Base-by-base conservation (phyloP, 2,329 filamentous ascomycete species). In the Emergomyces orientalis region DNA sequence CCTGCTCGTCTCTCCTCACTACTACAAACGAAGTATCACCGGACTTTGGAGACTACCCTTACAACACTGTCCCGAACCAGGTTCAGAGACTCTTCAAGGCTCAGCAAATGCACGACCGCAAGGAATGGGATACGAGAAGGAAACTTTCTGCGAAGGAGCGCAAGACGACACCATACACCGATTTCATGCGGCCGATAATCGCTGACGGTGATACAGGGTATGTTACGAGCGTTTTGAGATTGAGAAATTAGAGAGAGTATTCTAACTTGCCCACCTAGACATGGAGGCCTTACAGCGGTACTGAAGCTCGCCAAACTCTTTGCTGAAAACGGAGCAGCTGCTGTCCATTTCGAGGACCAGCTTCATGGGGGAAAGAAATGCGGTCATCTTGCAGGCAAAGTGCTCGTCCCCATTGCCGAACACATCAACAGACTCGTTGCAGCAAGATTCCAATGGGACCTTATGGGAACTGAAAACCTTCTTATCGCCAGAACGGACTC, bases 311-410 rank as follows among this genome's bases (percentile, higher is more conserved):
- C 94, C 49, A 99, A 97, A 79, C 85, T 97, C 8, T 99, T 99
- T 70, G 94, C 94, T 22, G 94, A 99, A 78, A 96, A 96, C 69
- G 94, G 94, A 61, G 94, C 94, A 0, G 94, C 94, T 0, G 94
- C 89, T 9, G 94, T 99, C 1, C 94, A 99, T 76, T 96, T 99
- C 66, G 94, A 99, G 76, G 94, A 99, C 73, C 94, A 99, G 78
- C 84, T 97, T 56, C 94, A 97, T 73, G 94, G 94, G 52, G 94
- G 94, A 65, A 99, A 99, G 82, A 99, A 97, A 78, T 99, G 94
- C 73, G 94, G 94, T 19, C 94, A 99, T 77, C 80, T 97, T 65
- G 94, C 94, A 0, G 94, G 94, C 68, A 99, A 97, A 75, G 94
- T 97, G 1, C 81, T 99, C 9, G 94, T 97, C 2, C 93, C 94